These are phyloP conservation scores for Cylindricascospora bacillispora DNA, from an alignment of 1,139 yeast species.

Conservation along the genomic window DNA sequence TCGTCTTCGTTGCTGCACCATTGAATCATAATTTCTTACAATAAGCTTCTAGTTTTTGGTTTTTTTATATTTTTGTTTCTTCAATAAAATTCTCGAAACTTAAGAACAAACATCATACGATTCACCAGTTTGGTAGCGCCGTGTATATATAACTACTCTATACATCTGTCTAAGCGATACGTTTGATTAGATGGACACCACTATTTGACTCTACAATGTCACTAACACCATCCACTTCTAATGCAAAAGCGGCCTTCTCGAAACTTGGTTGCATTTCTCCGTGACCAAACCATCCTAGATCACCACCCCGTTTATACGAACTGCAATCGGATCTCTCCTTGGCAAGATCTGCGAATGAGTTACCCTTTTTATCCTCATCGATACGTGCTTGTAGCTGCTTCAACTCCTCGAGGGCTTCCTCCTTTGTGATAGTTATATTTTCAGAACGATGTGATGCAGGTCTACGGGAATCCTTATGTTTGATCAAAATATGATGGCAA, in stretches of 20 bases:
- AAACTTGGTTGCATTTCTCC: conserved; percentile 95
- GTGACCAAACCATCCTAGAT: conserved; percentile 73
- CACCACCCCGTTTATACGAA: conserved; percentile 81
- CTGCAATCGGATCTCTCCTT: conserved; percentile 79
- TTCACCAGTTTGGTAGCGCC: no score
- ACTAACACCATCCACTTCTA: conserved; percentile 76
- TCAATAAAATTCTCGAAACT: no score
- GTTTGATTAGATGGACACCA: conserved; percentile 78
- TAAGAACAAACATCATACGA: no score
- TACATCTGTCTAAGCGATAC: no score
- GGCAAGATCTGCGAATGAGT: conserved; percentile 61
- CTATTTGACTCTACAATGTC: conserved; percentile 79
- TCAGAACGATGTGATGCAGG: conserved; percentile 88
- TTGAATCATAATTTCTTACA: no score
- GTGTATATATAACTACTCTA: no score
- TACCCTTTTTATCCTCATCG: conserved; percentile 40
- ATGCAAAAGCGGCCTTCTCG: conserved; percentile 73
- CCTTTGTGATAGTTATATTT: conserved; percentile 63
- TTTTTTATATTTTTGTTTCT: no score
- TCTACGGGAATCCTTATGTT: conserved; percentile 72
- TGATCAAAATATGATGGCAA: conserved; percentile 63
- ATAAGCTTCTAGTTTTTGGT: no score
- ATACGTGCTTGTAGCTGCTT: conserved; percentile 50
- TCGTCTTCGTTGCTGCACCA: no score
- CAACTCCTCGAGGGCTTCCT: conserved; percentile 64